Base-by-base conservation (phyloP, 2,329 filamentous ascomycete genomes). In the Ophiostoma montium region DNA sequence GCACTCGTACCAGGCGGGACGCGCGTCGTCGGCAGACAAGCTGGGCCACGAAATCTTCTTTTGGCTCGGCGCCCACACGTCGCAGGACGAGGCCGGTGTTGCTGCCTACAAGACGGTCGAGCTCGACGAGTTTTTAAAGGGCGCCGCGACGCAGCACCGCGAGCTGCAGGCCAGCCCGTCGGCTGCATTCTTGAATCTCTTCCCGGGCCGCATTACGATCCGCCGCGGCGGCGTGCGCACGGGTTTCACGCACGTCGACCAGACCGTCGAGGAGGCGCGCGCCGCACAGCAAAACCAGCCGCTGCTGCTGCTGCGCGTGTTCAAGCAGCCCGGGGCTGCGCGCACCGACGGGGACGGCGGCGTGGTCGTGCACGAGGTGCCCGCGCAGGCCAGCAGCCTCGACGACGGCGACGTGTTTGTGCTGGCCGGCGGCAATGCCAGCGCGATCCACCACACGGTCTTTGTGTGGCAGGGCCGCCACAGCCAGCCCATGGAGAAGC, bases 61-160 rank as follows among this genome's bases (percentile, higher is more conserved):
- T 65, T 84, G 79, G 80, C 70, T 84, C 1, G 80, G 80, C 5
- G 67, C 63, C 47, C 74, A 81, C 58, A 84, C 79, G 0, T 72
- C 75, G 2, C 78, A 82, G 63, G 80, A 84, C 54, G 80, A 84
- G 63, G 78, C 79, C 2, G 80, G 80, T 15, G 78, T 75, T 0
- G 80, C 80, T 0, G 80, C 80, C 2, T 82, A 84, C 65, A 84
- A 84, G 67, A 81, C 80, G 0, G 78, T 82, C 21, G 80, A 84
- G 62, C 67, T 84, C 15, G 80, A 84, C 56, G 79, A 83, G 62
- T 82, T 80, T 57, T 61, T 84, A 46, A 65, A 70, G 36, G 79
- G 80, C 2, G 64, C 69, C 0, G 80, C 80, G 1, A 76, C 70
- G 2, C 80, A 84, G 64, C 74, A 83, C 58, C 75, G 80, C 41